Conservation (phyloP, 2,329 filamentous ascomycete genomes). For the Rachicladosporium sp. region DNA sequence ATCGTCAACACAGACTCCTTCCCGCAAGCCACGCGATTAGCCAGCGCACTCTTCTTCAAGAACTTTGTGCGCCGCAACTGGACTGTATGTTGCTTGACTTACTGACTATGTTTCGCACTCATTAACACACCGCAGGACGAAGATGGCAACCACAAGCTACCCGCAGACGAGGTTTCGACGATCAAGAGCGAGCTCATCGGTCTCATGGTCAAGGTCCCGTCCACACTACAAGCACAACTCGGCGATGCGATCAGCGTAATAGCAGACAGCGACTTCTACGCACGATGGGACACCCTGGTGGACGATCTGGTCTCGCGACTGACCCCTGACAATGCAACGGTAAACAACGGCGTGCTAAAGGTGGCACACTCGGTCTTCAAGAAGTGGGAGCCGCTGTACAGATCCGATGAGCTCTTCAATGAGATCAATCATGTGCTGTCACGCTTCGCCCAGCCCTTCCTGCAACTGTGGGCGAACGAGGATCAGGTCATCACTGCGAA, state of each 20-base stretch:
- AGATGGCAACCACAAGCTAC: conserved; percentile 84
- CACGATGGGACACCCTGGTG: conserved; percentile 86
- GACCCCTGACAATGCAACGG: conserved; percentile 64
- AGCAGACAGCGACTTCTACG: conserved; percentile 95
- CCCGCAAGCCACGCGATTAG: conserved; percentile 67
- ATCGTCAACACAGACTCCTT: conserved; percentile 69
- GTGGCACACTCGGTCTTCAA: conserved; percentile 98
- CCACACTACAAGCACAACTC: conserved; percentile 80
- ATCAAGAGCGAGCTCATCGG: conserved; percentile 95
- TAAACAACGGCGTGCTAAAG: conserved; percentile 89
- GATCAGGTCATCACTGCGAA: conserved; percentile 62
- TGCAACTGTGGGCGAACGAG: conserved; percentile 63
- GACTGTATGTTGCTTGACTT: conserved; percentile 44
- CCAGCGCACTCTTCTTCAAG: conserved; percentile 91
- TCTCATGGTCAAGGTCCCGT: conserved; percentile 85
- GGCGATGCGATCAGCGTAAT: conserved; percentile 96
- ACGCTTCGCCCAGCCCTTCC: conserved; percentile 73
- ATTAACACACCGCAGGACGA: conserved; percentile 50
- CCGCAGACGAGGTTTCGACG: conserved; percentile 65
- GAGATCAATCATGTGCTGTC: conserved; percentile 93
- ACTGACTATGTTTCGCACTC: not conserved
- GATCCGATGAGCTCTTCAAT: conserved; percentile 80
- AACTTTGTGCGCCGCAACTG: conserved; percentile 95
- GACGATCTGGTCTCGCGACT: conserved; percentile 82
- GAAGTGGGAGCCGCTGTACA: conserved; percentile 87